Percentiles rank a stretch among this genome's conserved stretches.
Conservation (phyloP, 305 asterid genomes). For the Fraxinus greggii region DNA sequence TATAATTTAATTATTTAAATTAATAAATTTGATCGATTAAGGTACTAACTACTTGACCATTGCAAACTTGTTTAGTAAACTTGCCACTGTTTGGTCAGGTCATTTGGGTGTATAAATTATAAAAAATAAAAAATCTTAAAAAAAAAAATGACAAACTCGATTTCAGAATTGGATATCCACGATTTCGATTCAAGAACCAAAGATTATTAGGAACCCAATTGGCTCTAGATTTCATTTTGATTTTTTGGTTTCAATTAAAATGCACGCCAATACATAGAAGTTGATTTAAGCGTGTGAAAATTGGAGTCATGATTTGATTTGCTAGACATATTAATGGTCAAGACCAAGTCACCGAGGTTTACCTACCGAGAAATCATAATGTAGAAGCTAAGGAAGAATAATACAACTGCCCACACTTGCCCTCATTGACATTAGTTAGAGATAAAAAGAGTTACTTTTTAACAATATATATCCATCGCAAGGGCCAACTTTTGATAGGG, state of each 20-base stretch:
- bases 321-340: conserved; percentile 6
- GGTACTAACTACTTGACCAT: neutral
- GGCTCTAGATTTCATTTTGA: neutral
- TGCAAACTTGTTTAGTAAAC: neutral
- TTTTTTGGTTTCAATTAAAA: neutral
- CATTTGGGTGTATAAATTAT: no score
- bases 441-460: conserved; percentile 19
- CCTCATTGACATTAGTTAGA: conserved; percentile 16
- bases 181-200: neutral
- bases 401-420: conserved; percentile 19
- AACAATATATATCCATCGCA: conserved; percentile 31
- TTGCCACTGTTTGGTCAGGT: no score
- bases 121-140: no score
- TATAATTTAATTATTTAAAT: no score
- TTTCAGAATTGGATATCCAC: no score
- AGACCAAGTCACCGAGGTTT: conserved; percentile 32
- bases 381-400: conserved; percentile 19
- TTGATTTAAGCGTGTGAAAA: neutral
- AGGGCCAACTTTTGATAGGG: conserved; percentile 52
- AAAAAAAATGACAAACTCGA: no score
- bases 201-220: neutral
- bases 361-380: conserved; percentile 47
- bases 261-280: neutral
- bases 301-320: conserved; percentile 5
- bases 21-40: neutral